phyloP scores from a whole-genome alignment of 2,329 filamentous ascomycete genomes.

The Xylaria sp. region DNA sequence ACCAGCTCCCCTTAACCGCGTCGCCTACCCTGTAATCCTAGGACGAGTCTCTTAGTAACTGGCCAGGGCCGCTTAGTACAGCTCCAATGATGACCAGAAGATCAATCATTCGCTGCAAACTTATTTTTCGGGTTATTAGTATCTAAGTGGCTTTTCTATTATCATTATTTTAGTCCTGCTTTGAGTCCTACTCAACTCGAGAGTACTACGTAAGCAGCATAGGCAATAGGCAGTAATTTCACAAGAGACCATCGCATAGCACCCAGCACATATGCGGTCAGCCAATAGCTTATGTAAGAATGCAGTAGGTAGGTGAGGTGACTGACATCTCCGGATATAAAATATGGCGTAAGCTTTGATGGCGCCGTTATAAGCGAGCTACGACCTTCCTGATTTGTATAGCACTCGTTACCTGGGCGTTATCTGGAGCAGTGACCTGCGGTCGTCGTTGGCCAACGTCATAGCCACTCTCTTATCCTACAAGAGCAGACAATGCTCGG shows the following conservation, averaged over 20 bases:
- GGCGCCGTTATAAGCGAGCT: constrained; percentile 3
- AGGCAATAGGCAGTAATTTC: neutral
- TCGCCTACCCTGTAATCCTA: constrained; percentile 11
- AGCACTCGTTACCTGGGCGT: neutral
- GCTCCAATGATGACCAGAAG: neutral
- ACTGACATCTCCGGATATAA: neutral
- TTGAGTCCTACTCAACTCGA: neutral
- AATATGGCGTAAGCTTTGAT: constrained; percentile 1
- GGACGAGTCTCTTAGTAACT: neutral
- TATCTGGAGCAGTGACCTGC: constrained; percentile 11
- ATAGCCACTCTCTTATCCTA: neutral
- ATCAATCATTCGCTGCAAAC: neutral
- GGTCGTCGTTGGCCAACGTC: neutral
- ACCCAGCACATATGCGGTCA: neutral
- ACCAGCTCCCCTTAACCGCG: constrained; percentile 5
- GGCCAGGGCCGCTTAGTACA: too few species aligned
- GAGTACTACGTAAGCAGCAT: neutral
- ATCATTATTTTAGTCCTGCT: neutral
- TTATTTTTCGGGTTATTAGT: neutral
- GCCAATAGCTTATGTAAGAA: neutral
- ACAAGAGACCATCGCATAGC: neutral
- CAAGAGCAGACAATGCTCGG: constrained; percentile 9
- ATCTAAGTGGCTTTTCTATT: neutral
- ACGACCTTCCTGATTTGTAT: constrained; percentile 31
- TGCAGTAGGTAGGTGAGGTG: neutral